Evolutionary conservation across 805 yeast genomes (phyloP).

Genomic region (Priceomyces melissophilus): DNA sequence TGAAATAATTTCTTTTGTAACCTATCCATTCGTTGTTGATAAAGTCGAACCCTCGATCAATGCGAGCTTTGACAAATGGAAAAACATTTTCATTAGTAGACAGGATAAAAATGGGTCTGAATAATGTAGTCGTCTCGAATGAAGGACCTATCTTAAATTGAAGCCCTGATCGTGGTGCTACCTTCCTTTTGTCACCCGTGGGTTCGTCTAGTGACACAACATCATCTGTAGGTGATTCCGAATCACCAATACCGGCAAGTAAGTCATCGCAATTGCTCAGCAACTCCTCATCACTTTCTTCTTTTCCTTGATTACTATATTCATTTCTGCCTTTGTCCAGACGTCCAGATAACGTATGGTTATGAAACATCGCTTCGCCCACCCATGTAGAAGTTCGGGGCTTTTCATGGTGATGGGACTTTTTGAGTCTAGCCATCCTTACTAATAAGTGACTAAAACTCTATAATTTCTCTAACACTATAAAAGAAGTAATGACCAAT

Average conservation of each 20-base stretch:
- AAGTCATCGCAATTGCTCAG: too few relatives aligned
- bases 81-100: constrained; percentile 23
- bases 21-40: constrained; percentile 60
- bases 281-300: too few relatives aligned
- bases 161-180: constrained; percentile 64
- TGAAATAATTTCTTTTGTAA: constrained; percentile 66
- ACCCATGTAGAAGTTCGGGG: too few relatives aligned
- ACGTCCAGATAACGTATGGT: too few relatives aligned
- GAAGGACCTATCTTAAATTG: constrained; percentile 69
- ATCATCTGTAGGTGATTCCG: background rate
- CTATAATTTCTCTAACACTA: background rate
- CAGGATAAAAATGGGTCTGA: constrained; percentile 22
- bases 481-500: background rate
- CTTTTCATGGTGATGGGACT: too few relatives aligned
- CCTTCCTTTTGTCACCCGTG: constrained; percentile 23
- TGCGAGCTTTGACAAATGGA: constrained; percentile 49
- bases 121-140: constrained; percentile 35
- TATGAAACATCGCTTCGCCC: too few relatives aligned
- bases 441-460: background rate
- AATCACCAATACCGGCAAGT: too few relatives aligned
- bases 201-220: constrained; percentile 1
- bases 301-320: too few relatives aligned
- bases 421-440: background rate
- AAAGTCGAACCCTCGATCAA: constrained; percentile 62
- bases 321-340: too few relatives aligned